phyloP scores from a whole-genome alignment of 192 early-diverging fungal species.

The Podila clonocystis region DNA sequence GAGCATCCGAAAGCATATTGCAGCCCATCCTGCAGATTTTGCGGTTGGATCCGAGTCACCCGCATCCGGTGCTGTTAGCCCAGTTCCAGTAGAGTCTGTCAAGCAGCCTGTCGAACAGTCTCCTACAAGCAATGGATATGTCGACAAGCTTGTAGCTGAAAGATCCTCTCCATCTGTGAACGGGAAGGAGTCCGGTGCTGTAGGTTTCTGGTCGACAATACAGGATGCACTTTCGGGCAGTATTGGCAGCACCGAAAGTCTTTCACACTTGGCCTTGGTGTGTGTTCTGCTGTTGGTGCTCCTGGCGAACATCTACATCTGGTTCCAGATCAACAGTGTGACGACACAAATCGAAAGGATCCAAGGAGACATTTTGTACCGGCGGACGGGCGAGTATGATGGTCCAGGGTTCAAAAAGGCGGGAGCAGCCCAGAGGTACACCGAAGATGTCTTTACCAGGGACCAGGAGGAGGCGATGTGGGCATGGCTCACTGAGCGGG shows the following conservation, averaged over 20 bases:
- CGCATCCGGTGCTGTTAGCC: too few species aligned
- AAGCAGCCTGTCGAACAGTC: background rate
- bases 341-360: constrained; percentile 47
- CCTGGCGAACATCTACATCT: constrained; percentile 46
- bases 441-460: constrained; percentile 8
- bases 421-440: background rate
- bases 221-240: background rate
- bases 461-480: constrained; percentile 52
- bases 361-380: constrained; percentile 16
- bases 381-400: constrained; percentile 4
- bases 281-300: constrained; percentile 26
- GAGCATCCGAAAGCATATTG: constrained; percentile 30
- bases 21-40: constrained; percentile 29
- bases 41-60: background rate
- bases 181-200: background rate
- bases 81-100: background rate
- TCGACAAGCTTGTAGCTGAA: background rate
- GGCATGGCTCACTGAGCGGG: constrained; percentile 49
- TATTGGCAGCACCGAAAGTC: constrained; percentile 2
- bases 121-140: background rate
- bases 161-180: background rate
- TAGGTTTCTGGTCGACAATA: constrained; percentile 1
- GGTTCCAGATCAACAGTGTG: constrained; percentile 43
- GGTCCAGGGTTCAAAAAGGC: background rate
- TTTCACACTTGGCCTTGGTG: constrained; percentile 24